These are phyloP conservation scores for Kewa caespitosa DNA, from an alignment of 179 eudicot genomes.

Conservation along the genomic window DNA sequence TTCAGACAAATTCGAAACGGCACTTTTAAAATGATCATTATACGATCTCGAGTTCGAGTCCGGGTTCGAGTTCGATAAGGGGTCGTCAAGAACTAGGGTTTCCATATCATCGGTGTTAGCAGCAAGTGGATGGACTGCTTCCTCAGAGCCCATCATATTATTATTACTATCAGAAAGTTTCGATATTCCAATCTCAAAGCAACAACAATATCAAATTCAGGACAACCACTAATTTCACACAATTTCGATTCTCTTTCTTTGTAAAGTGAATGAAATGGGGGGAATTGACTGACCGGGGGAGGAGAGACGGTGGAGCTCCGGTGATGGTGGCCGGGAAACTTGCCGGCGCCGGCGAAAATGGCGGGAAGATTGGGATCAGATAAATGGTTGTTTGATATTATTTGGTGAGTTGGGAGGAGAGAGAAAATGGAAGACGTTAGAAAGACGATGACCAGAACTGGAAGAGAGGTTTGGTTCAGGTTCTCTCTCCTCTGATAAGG, in stretches of 20 bases:
- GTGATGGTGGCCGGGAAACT: not conserved
- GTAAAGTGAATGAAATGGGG: not conserved
- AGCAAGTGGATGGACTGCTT: slow-evolving; percentile 28
- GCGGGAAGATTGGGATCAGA: not conserved
- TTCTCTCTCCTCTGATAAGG: not conserved
- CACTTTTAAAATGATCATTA: slow-evolving; percentile 61
- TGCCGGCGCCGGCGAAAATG: slow-evolving; percentile 3
- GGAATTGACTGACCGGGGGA: slow-evolving; percentile 14
- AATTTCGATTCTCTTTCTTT: not conserved
- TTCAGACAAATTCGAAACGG: slow-evolving; percentile 47
- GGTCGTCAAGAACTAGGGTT: slow-evolving; percentile 42
- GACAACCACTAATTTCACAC: not conserved
- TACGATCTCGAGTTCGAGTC: too few species aligned
- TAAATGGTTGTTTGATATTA: not conserved
- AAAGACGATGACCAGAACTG: slow-evolving; percentile 23
- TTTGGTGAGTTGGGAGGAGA: slow-evolving; percentile 13
- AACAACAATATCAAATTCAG: not conserved
- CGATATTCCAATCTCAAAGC: not conserved
- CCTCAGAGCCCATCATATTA: slow-evolving; percentile 46
- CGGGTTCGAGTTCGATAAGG: slow-evolving; percentile 44
- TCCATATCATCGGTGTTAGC: slow-evolving; percentile 35
- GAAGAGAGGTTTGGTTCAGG: not conserved
- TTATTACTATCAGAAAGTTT: too few species aligned
- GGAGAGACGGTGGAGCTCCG: not conserved
- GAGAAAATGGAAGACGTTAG: slow-evolving; percentile 17